Evolutionary conservation across 2,329 filamentous ascomycete genomes (phyloP), one percentile per base, ranked within the genome.

Genomic region (Colletotrichum magnum): DNA sequence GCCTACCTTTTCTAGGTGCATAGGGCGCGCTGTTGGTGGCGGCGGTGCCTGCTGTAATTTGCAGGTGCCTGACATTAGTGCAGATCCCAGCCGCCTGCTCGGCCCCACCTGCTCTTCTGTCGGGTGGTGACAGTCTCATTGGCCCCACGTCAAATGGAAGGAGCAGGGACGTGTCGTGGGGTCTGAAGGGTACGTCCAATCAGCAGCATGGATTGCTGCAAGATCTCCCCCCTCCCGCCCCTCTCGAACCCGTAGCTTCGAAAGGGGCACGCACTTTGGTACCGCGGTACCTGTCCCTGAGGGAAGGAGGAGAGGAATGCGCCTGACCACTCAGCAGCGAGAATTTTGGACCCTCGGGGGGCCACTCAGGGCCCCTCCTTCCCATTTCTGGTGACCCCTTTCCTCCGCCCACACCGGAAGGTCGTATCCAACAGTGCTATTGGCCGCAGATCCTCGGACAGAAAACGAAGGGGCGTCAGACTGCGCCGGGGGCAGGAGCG

Each of bases 21-120:
- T 50, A 18, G 47, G 10, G 47, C 47, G 53, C 18, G 39, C 59
- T 32, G 50, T 62, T 53, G 45, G 47, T 50, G 32, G 18, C 18
- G 39, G 16, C 28, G 48, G 32, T 4, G 28, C 45, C 45, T 45
- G 36, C 59, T 53, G 3, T 39, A 56, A 51, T 26, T 47, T 52
- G 48, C 60, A 54, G 50, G 47, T 60, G 66, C 62, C 66, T 66
- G 36, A 52, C 56, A 59, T 69, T 66, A 69, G 62, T 62, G 62
- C 62, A 69, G 66, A 69, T 69, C 62, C 66, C 66, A 52, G 62
- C 66, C 56, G 62, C 56, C 50, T 43, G 13, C 21, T 9, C 41
- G 48, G 56, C 62, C 56, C 66, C 62, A 64, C 41, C 15, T 64
- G 39, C 52, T 64, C 47, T 39, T 50, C 60, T 64, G 60, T 26